Evolutionary conservation across 2,329 filamentous ascomycete species (phyloP), one percentile per base, ranked within the genome.

Genomic region (Aureobasidium musti): DNA sequence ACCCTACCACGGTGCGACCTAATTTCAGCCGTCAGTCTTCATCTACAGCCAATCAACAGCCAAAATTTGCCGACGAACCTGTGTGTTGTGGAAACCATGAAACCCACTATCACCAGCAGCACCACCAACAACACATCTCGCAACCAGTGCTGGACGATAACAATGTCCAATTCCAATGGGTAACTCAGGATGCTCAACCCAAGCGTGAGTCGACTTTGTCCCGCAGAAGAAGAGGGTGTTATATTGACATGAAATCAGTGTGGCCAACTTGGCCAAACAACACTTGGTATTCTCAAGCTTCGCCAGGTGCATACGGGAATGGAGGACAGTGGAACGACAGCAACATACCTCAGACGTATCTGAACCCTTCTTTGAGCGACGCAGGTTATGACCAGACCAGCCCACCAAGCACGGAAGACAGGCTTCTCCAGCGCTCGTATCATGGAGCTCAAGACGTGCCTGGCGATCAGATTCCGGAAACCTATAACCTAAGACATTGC

Each of bases 351-450:
- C 59, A 63, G 5, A 7, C 45, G 6, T 52, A 63, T 23, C 41
- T 35, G 33, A 39, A 21, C n/a, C 13, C 43, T 37, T 2, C 41
- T 13, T 7, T 37, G 19, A n/a, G 41, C 19, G 47, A 49, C 6
- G 33, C 21, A 11, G 17, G 21, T 8, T 33, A 33, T 11, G 17
- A 30, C 6, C 45, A 63, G 10, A 30, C 4, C 21, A 49, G n/a
- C n/a, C 33, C 50, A 28, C 33, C 59, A 21, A 17, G 1, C 11
- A 43, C n/a, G 11, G 19, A 54, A 17, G 26, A 43, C 21, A 54
- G 61, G 61, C 61, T 64, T 23, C 26, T 53, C 2, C 47, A 64
- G n/a, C 61, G 39, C 35, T 64, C 61, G 33, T 64, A 54, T 19
- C 37, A 53, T n/a, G 47, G 49, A 3, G 35, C 23, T 8, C 47